Evolutionary conservation across 345 rosid genomes (phyloP), one percentile per base, ranked within the genome.

Genomic region (Melastoma malabathricum): DNA sequence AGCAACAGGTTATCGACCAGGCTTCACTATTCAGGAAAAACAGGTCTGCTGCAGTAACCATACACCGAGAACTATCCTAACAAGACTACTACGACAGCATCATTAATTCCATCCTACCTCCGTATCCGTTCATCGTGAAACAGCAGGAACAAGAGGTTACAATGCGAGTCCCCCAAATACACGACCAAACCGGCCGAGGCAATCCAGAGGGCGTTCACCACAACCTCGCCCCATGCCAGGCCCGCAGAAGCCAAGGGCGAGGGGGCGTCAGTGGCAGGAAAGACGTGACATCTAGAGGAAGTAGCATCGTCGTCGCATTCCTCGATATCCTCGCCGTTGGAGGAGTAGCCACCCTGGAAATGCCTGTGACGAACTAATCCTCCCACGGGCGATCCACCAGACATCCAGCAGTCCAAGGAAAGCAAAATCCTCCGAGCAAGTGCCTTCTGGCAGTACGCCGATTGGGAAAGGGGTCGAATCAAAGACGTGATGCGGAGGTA

Each of bases 221-320:
- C 20, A 65, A 86, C 57, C 79, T 80, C 89, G 25, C 68, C 54
- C 92, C 94, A 84, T 0, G 85, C 73, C 64, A 74, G 70, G 59
- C 43, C 54, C 47, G 75, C 65, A 3, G 75, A 76, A 29, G 46
- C 64, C 46, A 68, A 45, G 0, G 72, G 58, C 1, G 84, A 67
- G 74, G 73, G 27, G 79, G 77, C 6, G 77, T 78, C 1, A 46
- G 73, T 0, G 44, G 61, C 68, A 29, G 9, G 38, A 29, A 10
- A 29, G 41, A 10, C 2, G 41, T 6, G 2, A 34, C 41, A 6
- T 29, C 96, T 77, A n/a, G 96, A 90, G 60, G 83, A 83, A 13
- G 94, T 94, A 72, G 83, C 98, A 50, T 90, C 98, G 55, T 90
- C 98, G 52, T 83, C 71, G 59, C 86, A 92, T 54, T 90, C 98